A percentile compares a stretch with the other conserved stretches of the same genome.
Conservation (phyloP, 805 yeast genomes). For the Cyberlindnera sargentensis region DNA sequence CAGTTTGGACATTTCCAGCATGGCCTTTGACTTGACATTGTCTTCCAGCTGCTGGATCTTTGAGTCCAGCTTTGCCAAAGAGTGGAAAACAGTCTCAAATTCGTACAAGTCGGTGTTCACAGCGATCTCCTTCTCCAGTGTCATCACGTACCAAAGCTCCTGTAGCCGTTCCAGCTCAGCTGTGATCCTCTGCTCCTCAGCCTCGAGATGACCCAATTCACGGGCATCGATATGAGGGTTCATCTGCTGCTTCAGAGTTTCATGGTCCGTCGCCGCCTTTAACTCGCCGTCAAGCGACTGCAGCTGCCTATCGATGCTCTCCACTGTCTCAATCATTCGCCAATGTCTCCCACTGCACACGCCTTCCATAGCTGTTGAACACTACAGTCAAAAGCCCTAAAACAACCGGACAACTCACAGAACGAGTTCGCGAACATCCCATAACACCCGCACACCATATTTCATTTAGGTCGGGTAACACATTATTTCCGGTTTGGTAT, state of each 20-base stretch:
- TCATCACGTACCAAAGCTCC: conserved; percentile 19
- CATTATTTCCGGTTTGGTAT: neutral
- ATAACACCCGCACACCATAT: neutral
- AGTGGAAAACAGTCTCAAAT: conserved; percentile 18
- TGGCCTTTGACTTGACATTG: conserved; percentile 6
- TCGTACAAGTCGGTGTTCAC: conserved; percentile 20
- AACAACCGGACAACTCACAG: neutral
- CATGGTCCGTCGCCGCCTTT: conserved; percentile 4
- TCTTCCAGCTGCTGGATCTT: conserved; percentile 7
- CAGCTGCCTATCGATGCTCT: neutral
- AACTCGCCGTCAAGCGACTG: conserved; percentile 4
- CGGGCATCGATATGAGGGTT: conserved; percentile 6
- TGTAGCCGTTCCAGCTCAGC: conserved; percentile 15
- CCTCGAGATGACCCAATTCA: conserved; percentile 15
- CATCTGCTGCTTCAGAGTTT: conserved; percentile 7
- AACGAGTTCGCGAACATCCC: conserved; percentile 1
- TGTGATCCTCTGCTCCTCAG: conserved; percentile 13
- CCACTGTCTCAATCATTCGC: neutral
- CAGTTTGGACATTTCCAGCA: conserved; percentile 4
- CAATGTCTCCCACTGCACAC: neutral
- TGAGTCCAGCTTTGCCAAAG: conserved; percentile 12
- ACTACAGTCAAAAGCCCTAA: neutral
- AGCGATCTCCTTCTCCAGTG: conserved; percentile 19
- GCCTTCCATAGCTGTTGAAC: neutral
- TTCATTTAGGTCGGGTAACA: neutral